phyloP scores from a whole-genome alignment of 2,329 filamentous ascomycete species.

The Chrysoporthe cubensis region DNA sequence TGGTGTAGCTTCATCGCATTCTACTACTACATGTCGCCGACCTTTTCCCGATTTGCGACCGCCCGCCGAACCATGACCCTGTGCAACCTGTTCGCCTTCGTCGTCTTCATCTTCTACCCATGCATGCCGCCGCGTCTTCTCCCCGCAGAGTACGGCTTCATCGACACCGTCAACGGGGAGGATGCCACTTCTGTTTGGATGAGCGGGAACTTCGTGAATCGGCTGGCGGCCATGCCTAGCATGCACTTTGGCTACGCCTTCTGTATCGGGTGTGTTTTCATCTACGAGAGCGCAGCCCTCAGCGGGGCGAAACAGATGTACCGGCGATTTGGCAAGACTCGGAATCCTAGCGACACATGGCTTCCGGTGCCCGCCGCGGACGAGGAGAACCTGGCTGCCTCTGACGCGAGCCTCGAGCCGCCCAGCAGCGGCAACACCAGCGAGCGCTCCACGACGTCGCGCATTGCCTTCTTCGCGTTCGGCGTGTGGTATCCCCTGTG shows the following conservation, averaged over 20 bases:
- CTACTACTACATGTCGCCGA: slow-evolving; percentile 62
- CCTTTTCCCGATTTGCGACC: slow-evolving; percentile 41
- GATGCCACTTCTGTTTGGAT: slow-evolving; percentile 58
- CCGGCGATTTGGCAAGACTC: slow-evolving; percentile 27
- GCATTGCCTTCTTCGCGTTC: slow-evolving; percentile 35
- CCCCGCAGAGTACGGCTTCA: slow-evolving; percentile 52
- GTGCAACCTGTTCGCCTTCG: slow-evolving; percentile 60
- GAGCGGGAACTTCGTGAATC: slow-evolving; percentile 60
- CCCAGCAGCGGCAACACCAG: slow-evolving; percentile 18
- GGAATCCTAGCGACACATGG: slow-evolving; percentile 26
- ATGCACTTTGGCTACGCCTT: slow-evolving; percentile 62
- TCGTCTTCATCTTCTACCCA: slow-evolving; percentile 61
- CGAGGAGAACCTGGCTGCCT: slow-evolving; percentile 20
- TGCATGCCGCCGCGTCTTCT: slow-evolving; percentile 66
- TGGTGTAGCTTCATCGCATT: slow-evolving; percentile 60
- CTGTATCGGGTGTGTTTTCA: slow-evolving; percentile 55
- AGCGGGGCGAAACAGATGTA: slow-evolving; percentile 27
- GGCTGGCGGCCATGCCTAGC: slow-evolving; percentile 61
- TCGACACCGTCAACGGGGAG: slow-evolving; percentile 55
- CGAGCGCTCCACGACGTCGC: slow-evolving; percentile 22
- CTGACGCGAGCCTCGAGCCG: background rate
- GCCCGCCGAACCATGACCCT: slow-evolving; percentile 49
- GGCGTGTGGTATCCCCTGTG: slow-evolving; percentile 57
- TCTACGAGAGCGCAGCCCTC: slow-evolving; percentile 50
- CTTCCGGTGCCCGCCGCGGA: slow-evolving; percentile 22